Evolutionary conservation across 805 yeast genomes (phyloP).

Genomic region (Wickerhamiella occidentalis): DNA sequence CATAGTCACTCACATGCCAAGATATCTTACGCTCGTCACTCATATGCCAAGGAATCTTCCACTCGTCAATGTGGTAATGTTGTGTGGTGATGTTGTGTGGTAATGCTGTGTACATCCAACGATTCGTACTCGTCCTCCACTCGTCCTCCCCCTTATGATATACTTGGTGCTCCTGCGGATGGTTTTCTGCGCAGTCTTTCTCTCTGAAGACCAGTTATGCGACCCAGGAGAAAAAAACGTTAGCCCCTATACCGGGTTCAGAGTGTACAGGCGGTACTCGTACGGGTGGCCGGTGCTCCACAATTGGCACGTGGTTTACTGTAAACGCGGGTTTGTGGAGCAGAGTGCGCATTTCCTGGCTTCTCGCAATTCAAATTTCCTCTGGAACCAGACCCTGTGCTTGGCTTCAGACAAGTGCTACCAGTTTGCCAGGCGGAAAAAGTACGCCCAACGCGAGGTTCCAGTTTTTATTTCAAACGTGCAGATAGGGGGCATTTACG

Average conservation of each 20-base stretch:
- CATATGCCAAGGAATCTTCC: too few relatives aligned
- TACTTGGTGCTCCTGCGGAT: background rate
- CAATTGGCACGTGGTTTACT: conserved; percentile 38
- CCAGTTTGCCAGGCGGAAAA: conserved; percentile 46
- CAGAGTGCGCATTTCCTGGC: conserved; percentile 15
- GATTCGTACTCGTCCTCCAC: too few relatives aligned
- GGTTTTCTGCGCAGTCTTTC: background rate
- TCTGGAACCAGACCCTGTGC: conserved; percentile 16
- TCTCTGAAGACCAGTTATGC: conserved; percentile 14
- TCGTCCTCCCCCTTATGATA: too few relatives aligned
- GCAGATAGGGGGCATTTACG: conserved; percentile 53
- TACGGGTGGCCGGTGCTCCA: conserved; percentile 35
- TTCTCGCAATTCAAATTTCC: conserved; percentile 15
- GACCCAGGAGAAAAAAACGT: conserved; percentile 11
- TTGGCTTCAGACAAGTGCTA: conserved; percentile 33
- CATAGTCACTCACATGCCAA: too few relatives aligned
- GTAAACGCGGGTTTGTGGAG: conserved; percentile 35
- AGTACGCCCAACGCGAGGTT: conserved; percentile 36
- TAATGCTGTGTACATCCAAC: too few relatives aligned
- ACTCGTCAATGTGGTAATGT: too few relatives aligned
- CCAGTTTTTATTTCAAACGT: conserved; percentile 43
- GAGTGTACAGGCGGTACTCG: conserved; percentile 38
- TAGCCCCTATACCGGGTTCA: conserved; percentile 43
- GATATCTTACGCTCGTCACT: too few relatives aligned
- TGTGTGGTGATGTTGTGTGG: too few relatives aligned